phyloP scores from a whole-genome alignment of 148 eudicot genomes.

The Rhododendron ovatum region DNA sequence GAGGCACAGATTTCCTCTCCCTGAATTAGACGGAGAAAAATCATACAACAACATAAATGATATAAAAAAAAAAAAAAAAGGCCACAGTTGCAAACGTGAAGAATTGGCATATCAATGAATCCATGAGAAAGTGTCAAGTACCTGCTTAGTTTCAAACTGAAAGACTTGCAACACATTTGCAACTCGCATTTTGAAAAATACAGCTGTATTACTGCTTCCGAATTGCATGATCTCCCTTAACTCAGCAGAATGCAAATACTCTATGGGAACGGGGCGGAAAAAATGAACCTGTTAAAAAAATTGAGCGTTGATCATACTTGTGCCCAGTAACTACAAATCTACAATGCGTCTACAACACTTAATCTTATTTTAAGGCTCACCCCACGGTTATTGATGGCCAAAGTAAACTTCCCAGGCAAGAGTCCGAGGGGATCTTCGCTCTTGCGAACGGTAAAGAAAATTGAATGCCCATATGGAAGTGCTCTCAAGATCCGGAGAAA shows the following conservation, averaged over 20 bases:
- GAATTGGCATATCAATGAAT: background rate
- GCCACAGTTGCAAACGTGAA: background rate
- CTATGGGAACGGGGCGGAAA: constrained; percentile 95
- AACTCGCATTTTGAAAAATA: constrained; percentile 98
- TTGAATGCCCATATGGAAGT: constrained; percentile 93
- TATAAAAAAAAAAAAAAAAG: background rate
- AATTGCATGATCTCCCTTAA: constrained; percentile 97
- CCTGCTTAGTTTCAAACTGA: constrained; percentile 99
- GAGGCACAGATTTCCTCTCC: constrained; percentile 99
- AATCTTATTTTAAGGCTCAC: constrained; percentile 30
- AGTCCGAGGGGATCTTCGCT: constrained; percentile 99
- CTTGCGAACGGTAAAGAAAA: constrained; percentile 93
- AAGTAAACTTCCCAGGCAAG: constrained; percentile 79
- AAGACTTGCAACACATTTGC: constrained; percentile 96
- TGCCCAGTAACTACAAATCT: background rate
- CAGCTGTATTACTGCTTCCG: constrained; percentile 95
- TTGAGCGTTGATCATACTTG: background rate
- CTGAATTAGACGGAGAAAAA: constrained; percentile 30
- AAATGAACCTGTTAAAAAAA: constrained; percentile 68
- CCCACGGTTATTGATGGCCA: constrained; percentile 97
- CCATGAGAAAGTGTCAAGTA: constrained; percentile 8
- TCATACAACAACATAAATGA: background rate
- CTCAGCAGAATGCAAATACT: constrained; percentile 93
- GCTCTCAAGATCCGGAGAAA: constrained; percentile 76
- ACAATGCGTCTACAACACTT: background rate